These are phyloP conservation scores for Flueggea neowawraea DNA, from an alignment of 441 rosid species.

Conservation along the genomic window DNA sequence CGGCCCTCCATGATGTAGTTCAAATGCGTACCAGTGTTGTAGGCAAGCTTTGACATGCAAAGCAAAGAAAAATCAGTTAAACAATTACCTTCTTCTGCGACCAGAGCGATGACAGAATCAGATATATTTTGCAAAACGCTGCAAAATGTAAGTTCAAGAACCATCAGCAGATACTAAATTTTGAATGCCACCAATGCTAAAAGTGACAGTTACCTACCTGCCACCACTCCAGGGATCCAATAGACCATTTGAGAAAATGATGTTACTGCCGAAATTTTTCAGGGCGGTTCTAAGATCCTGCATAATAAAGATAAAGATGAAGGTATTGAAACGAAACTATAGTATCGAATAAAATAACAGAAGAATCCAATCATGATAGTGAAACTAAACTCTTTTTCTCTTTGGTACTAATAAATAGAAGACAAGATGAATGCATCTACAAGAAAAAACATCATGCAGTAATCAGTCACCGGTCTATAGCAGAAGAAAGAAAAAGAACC, in stretches of 20 bases:
- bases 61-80: conserved; percentile 1
- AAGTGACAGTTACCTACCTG: conserved; percentile 33
- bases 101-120: conserved; percentile 66
- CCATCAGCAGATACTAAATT: conserved; percentile 8
- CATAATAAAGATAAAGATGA: neutral
- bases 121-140: conserved; percentile 82
- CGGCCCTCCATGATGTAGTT: no score
- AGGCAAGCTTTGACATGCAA: neutral
- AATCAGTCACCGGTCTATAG: no score
- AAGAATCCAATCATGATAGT: neutral
- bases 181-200: neutral
- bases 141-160: conserved; percentile 24
- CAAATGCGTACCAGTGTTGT: neutral
- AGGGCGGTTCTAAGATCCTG: conserved; percentile 66
- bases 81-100: conserved; percentile 69
- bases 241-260: conserved; percentile 85
- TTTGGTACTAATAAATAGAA: neutral
- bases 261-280: conserved; percentile 77
- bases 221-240: conserved; percentile 98
- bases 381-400: neutral
- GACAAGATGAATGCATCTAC: neutral
- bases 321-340: neutral
- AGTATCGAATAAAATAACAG: neutral
- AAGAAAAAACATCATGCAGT: no score
- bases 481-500: no score